Base-by-base conservation (phyloP, 805 yeast species). In the Pichia eremophila region DNA sequence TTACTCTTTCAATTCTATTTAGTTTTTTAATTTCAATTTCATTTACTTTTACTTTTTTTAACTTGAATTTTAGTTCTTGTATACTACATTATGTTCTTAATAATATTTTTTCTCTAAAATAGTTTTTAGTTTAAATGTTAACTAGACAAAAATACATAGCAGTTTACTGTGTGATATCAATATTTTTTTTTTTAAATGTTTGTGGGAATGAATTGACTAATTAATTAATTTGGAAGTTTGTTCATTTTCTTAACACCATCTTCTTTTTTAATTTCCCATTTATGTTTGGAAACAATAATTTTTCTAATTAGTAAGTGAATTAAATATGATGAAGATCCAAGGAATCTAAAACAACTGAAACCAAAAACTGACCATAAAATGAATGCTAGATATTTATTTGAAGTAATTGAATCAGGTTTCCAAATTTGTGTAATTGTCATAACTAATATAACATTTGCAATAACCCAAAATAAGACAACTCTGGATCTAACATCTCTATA, bases 391-490 rank as follows among this genome's bases (percentile, higher is more conserved):
- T 93, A 93, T 46, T 76, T 77, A 69, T 93, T 90, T 19, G 78
- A 72, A 41, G 72, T 69, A 27, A 82, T 76, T 39, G 84, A 76
- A 45, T 80, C 81, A 3, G 90, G 77, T 8, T 74, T 69, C 59
- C 82, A 90, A 18, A 89, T 83, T 65, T 91, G 95, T 15, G 90
- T 77, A 65, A 93, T 83, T 8, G 93, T 79, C 90, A 91, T 83
- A 41, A 88, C 82, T 56, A 93, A 72, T 25, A 90, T 68, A 58
- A 88, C 68, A 63, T 93, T 93, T 28, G 85, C 71, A 43, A 90
- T 72, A 74, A 93, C 77, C 99, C 99, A 93, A n/a, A 79, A 68
- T 58, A 93, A 75, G n/a, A 93, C 99, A 45, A 93, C 96, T 55
- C 93, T 77, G 1, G 99, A 87, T 69, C 99, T 81, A 22, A 93